phyloP scores from a whole-genome alignment of 371 early-diverging fungal species.

The Fennellomyces sp. region DNA sequence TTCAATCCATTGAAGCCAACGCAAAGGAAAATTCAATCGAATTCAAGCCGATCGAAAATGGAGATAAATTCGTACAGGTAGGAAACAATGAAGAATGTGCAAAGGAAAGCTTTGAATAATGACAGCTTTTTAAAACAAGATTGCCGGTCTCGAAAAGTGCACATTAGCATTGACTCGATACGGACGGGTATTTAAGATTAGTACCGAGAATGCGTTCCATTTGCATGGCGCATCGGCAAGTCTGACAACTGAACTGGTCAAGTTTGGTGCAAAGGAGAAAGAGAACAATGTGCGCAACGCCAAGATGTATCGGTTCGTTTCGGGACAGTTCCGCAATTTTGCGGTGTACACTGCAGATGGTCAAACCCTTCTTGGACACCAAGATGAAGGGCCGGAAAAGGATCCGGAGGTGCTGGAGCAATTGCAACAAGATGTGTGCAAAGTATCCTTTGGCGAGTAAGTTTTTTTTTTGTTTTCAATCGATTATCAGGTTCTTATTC shows the following conservation, averaged over 20 bases:
- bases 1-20: neutral
- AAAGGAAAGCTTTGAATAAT: neutral
- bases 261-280: slow-evolving; percentile 9
- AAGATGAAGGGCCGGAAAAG: slow-evolving; percentile 1
- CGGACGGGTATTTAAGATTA: slow-evolving; percentile 17
- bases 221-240: slow-evolving; percentile 4
- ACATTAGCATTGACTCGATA: slow-evolving; percentile 20
- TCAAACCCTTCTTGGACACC: slow-evolving; percentile 12
- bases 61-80: slow-evolving; percentile 17
- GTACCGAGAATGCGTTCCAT: neutral
- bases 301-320: slow-evolving; percentile 18
- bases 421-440: slow-evolving; percentile 21
- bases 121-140: neutral
- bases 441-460: slow-evolving; percentile 37
- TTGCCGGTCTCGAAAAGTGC: slow-evolving; percentile 17
- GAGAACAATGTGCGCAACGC: slow-evolving; percentile 9
- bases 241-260: slow-evolving; percentile 8
- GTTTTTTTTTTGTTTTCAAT: neutral
- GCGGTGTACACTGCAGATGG: slow-evolving; percentile 26
- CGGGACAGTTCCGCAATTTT: slow-evolving; percentile 20
- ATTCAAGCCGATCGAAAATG: neutral
- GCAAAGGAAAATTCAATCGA: neutral
- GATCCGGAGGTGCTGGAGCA: slow-evolving; percentile 6
- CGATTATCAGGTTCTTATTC: neutral
- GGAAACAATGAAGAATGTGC: neutral